These are phyloP conservation scores for Tylopilus sp. DNA, from an alignment of 768 basidiomycete species.

Conservation along the genomic window DNA sequence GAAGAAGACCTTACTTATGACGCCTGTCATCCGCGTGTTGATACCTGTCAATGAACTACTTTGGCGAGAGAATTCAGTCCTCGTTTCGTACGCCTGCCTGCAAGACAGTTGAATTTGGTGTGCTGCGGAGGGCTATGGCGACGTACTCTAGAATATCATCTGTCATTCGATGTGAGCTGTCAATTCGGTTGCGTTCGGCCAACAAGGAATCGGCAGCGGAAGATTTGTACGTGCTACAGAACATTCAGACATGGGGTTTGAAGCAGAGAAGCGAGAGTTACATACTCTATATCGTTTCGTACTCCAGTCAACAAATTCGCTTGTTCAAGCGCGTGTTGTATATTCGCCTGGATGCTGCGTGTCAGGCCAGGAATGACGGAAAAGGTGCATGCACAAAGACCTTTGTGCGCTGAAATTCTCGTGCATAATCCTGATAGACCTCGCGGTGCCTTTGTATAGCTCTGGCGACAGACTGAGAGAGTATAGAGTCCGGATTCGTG, in stretches of 20 bases:
- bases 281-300: slow-evolving; percentile 93
- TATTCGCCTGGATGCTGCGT: slow-evolving; percentile 57
- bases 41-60: slow-evolving; percentile 71
- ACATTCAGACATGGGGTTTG: neutral
- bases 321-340: slow-evolving; percentile 79
- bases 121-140: neutral
- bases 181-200: slow-evolving; percentile 84
- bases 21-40: slow-evolving; percentile 78
- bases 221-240: slow-evolving; percentile 80
- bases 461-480: slow-evolving; percentile 83
- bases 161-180: slow-evolving; percentile 92
- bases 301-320: slow-evolving; percentile 88
- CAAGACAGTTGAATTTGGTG: neutral
- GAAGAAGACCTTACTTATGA: slow-evolving; percentile 58
- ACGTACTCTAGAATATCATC: slow-evolving; percentile 86
- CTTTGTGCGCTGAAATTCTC: slow-evolving; percentile 86
- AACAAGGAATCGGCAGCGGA: slow-evolving; percentile 84
- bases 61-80: slow-evolving; percentile 88
- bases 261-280: slow-evolving; percentile 1
- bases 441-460: slow-evolving; percentile 90
- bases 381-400: slow-evolving; percentile 35
- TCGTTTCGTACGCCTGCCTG: slow-evolving; percentile 97
- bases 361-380: neutral
- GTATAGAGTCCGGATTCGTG: slow-evolving; percentile 55
- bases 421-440: slow-evolving; percentile 80